Conservation (phyloP, 768 basidiomycete genomes). For the Boletales sp. region DNA sequence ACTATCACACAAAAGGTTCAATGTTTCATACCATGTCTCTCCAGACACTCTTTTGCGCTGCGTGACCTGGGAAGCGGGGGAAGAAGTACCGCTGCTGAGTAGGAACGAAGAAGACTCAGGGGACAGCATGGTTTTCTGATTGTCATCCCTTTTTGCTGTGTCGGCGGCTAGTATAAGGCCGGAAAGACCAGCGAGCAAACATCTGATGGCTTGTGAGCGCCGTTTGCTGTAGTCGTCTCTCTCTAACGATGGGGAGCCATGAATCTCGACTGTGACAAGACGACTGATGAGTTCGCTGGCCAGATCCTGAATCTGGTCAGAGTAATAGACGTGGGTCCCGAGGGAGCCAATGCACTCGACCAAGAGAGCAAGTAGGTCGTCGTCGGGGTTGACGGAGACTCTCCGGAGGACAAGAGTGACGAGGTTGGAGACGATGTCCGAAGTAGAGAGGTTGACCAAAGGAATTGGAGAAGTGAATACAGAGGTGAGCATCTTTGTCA, state of each 20-base stretch:
- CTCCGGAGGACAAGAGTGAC: slow-evolving; percentile 71
- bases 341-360: slow-evolving; percentile 80
- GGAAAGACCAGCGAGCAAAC: slow-evolving; percentile 63
- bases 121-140: slow-evolving; percentile 6
- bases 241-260: slow-evolving; percentile 47
- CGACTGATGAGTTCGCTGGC: slow-evolving; percentile 78
- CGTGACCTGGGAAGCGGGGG: slow-evolving; percentile 35
- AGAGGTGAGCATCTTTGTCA: slow-evolving; percentile 76
- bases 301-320: slow-evolving; percentile 93
- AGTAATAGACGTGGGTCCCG: slow-evolving; percentile 90
- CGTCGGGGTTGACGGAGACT: slow-evolving; percentile 55
- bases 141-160: slow-evolving; percentile 26
- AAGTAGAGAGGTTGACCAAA: slow-evolving; percentile 86
- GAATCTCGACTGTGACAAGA: slow-evolving; percentile 65
- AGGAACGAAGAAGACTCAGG: slow-evolving; percentile 23
- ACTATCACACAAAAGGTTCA: slow-evolving; percentile 77
- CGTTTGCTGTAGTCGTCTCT: slow-evolving; percentile 37
- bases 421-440: slow-evolving; percentile 81
- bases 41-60: slow-evolving; percentile 67
- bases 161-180: slow-evolving; percentile 69
- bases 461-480: slow-evolving; percentile 82
- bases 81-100: slow-evolving; percentile 26
- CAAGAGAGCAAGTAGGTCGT: slow-evolving; percentile 60
- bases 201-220: slow-evolving; percentile 65
- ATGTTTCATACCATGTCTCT: slow-evolving; percentile 88